Evolutionary conservation across 1,284 basidiomycete species (phyloP).

Genomic region (Vanrija sp.): DNA sequence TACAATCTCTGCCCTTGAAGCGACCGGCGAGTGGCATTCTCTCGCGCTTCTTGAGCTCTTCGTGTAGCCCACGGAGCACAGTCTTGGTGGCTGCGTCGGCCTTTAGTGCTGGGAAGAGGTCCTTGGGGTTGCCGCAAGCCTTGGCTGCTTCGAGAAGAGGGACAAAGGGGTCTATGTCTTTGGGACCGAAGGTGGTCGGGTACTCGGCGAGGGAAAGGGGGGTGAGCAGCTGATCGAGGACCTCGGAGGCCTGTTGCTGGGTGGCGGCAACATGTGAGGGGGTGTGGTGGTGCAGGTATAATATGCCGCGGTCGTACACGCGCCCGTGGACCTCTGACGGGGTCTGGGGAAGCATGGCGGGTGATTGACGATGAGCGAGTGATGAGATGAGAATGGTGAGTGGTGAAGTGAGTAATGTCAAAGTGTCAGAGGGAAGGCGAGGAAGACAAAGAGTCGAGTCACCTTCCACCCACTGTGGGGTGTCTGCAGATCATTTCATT

Average conservation of each 20-base stretch:
- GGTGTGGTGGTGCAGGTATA: neutral
- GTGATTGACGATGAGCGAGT: neutral
- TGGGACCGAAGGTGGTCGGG: conserved; percentile 9
- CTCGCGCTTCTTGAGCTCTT: conserved; percentile 3
- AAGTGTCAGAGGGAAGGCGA: neutral
- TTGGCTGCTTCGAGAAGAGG: neutral
- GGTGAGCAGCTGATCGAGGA: neutral
- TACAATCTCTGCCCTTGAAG: neutral
- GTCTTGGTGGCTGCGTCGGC: neutral
- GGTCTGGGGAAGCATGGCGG: neutral
- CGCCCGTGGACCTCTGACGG: neutral
- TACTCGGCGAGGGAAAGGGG: conserved; percentile 2
- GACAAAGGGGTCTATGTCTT: conserved; percentile 6
- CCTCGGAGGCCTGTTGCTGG: neutral
- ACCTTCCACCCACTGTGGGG: too few species aligned
- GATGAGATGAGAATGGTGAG: too few species aligned
- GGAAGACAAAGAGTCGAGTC: neutral
- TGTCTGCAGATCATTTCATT: too few species aligned
- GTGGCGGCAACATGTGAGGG: neutral
- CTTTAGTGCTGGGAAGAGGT: neutral
- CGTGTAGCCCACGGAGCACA: neutral
- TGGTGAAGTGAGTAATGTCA: neutral
- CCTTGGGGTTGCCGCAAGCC: neutral
- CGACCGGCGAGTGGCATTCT: neutral
- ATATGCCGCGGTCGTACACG: neutral